Evolutionary conservation across 495 filamentous ascomycete genomes (phyloP).

Genomic region (Penicillium atrosanguineum): DNA sequence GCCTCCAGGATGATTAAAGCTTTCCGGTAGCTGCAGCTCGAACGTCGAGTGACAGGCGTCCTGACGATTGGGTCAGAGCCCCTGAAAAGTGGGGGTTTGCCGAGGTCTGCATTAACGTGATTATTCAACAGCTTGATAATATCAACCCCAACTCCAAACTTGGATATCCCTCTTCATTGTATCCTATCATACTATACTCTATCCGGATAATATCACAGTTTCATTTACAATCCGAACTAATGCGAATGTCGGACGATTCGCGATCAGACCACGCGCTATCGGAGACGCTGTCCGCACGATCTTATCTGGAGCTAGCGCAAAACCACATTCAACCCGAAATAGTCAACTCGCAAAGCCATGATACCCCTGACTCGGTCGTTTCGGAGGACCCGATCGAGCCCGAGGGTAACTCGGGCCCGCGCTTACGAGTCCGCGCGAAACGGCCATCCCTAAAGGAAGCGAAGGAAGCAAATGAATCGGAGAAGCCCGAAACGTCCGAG

Average conservation of each 20-base stretch:
- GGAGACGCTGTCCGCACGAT: constrained; percentile 11
- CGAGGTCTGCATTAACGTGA: constrained; percentile 2
- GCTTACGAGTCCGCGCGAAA: constrained; percentile 1
- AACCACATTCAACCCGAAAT: neutral
- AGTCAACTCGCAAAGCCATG: neutral
- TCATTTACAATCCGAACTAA: neutral
- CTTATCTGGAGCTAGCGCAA: constrained; percentile 16
- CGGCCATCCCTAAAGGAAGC: neutral
- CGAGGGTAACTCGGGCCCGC: constrained; percentile 9
- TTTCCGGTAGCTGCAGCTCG: neutral
- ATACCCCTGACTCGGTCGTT: neutral
- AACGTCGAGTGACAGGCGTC: neutral
- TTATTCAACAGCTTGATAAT: constrained; percentile 1
- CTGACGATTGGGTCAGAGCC: neutral
- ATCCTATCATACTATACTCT: neutral
- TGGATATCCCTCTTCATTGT: neutral
- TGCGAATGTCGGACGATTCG: constrained; percentile 3
- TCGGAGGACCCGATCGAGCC: neutral
- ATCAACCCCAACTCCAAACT: neutral
- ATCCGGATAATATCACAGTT: neutral
- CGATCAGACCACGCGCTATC: constrained; percentile 4
- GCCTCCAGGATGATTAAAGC: neutral
- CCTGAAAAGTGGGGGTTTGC: neutral
- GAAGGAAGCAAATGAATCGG: constrained; percentile 1
- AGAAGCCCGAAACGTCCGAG: constrained; percentile 14